Base-by-base conservation (phyloP, 1,284 basidiomycete species). In the Vanrija humicola region DNA sequence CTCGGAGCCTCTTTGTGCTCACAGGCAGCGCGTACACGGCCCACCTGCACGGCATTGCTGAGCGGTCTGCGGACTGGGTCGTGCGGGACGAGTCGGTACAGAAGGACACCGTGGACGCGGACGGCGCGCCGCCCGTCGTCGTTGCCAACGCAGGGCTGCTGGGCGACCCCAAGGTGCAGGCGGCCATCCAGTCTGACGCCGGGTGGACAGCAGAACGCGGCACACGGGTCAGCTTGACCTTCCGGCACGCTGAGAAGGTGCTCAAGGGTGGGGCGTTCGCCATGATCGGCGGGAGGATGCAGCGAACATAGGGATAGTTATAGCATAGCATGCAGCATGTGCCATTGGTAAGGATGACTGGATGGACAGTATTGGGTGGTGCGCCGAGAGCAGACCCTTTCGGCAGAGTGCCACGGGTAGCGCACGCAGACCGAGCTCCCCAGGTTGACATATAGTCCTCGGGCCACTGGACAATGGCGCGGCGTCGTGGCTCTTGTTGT, bases 141-240 rank as follows among this genome's bases (percentile, higher is more conserved):
- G 76, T 89, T 23, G 82, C 81, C 10, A 89, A 89, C 67, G 80
- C 79, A 74, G 73, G 72, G 54, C 71, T 79, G 65, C 73, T 86
- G 52, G 78, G 70, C 46, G 81, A 74, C 46, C 69, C 77, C 43
- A 67, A 66, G 44, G 76, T 74, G 34, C 70, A 74, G 44, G 70
- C 74, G 25, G 77, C 74, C 12, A 66, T 86, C 43, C 55, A 62
- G 40, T 67, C 77, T 25, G 83, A 83, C 15, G 81, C 81, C 16
- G 70, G 71, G 16, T 77, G 90, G 67, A 72, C 73, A 57, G 79
- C 39, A 5, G 59, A 62, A 19, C 62, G 93, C 60, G 77, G 77
- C 7, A 82, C 81, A 28, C 78, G 93, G 66, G 83, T 88, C 52
- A 95, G 90, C 74, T 74, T 96, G 66, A 96, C 92, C 1, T 96